Conservation (phyloP, 176 grass and related monocot species). For the Oryza australiensis region DNA sequence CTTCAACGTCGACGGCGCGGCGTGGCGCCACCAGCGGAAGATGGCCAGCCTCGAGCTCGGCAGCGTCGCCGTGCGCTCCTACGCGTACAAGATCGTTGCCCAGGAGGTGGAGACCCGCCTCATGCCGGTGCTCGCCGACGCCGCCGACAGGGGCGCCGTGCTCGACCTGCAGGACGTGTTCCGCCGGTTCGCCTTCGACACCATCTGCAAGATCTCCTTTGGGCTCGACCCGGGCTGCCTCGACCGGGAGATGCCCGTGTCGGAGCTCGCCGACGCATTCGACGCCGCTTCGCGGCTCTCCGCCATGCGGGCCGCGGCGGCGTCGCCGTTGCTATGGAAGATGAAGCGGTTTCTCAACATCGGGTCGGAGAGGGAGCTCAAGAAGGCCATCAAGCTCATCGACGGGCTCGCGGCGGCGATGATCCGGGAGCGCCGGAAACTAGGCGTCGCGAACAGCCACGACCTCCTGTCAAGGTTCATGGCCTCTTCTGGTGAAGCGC, state of each 20-base stretch:
- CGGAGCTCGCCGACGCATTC: conserved; percentile 61
- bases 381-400: conserved; percentile 44
- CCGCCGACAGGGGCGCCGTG: conserved; percentile 20
- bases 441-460: conserved; percentile 42
- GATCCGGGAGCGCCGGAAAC: conserved; percentile 59
- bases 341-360: conserved; percentile 62
- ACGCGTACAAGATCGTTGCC: conserved; percentile 55
- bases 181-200: conserved; percentile 72
- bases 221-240: conserved; percentile 70
- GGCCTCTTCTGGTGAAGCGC: conserved; percentile 16
- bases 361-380: conserved; percentile 70
- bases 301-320: conserved; percentile 38
- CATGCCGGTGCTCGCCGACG: conserved; percentile 46
- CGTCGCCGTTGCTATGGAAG: conserved; percentile 60
- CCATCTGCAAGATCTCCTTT: conserved; percentile 84
- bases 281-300: conserved; percentile 57
- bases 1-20: conserved; percentile 79
- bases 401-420: conserved; percentile 54
- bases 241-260: conserved; percentile 44
- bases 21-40: conserved; percentile 87
- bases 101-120: conserved; percentile 45
- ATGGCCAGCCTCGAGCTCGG: conserved; percentile 88
- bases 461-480: conserved; percentile 89
- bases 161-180: conserved; percentile 87
- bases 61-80: conserved; percentile 65